Base-by-base conservation (phyloP, 169 alveolate species). In the Eimeria nieschulzi region DNA sequence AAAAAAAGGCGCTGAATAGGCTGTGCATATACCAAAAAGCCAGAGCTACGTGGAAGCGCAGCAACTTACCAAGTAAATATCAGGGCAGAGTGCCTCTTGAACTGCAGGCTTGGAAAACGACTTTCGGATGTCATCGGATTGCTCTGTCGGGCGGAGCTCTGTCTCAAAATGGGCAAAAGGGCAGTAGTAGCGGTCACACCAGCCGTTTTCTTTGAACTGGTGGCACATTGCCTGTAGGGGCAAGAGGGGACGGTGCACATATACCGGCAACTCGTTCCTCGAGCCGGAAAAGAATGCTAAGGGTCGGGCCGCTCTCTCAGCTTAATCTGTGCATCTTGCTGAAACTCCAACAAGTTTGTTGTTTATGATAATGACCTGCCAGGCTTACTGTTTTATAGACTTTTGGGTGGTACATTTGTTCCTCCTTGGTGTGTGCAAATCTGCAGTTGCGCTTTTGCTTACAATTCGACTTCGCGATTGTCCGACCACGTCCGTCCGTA, bases 341-440 rank as follows among this genome's bases (percentile, higher is more conserved):
- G 1, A 0, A 0, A 13, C 21, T 2, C 70, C 17, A 0, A 61
- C 21, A 13, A 61, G 70, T 61, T 61, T 5, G 2, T 2, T 19
- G 25, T 19, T 5, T 17, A 13, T 19, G 21, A 61, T 0, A 33
- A n/a, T n/a, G n/a, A n/a, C n/a, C 46, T 33, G 76, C 76, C 25
- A 12, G 7, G 21, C 80, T 83, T 61, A 83, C 91, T 21, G 91
- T 84, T 55, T 84, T 84, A 25, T 84, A 84, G 55, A 70, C 55
- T 33, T 70, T 84, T 10, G 91, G 91, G 61, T 84, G 91, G 72
- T 84, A 84, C 83, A 84, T 63, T 33, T 84, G 91, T 68, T 76
- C 84, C 79, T 90, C 72, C 66, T 90, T 79, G 79, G 90, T 87
- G 84, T 84, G 93, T 71, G 92, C 92, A 86, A 21, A 94, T 54